Evolutionary conservation across 1,139 yeast genomes (phyloP).

Genomic region (Saccharomyces hybrid): DNA sequence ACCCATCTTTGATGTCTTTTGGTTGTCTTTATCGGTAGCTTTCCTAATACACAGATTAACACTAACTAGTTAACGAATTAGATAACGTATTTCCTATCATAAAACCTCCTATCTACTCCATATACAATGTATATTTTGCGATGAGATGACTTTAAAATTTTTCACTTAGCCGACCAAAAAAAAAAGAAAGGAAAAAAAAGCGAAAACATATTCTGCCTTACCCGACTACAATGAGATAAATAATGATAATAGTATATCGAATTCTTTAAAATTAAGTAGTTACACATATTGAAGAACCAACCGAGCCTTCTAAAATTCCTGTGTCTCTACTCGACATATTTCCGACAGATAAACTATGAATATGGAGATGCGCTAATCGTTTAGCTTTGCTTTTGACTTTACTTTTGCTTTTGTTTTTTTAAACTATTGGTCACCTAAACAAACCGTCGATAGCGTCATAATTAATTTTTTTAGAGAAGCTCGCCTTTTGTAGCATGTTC

Average conservation of each 20-base stretch:
- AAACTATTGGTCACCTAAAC: conserved; percentile 31
- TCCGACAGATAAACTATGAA: neutral
- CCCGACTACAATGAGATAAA: neutral
- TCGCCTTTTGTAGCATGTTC: conserved; percentile 58
- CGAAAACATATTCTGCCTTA: neutral
- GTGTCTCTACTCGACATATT: neutral
- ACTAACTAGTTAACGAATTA: neutral
- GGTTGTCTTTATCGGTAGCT: neutral
- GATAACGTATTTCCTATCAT: neutral
- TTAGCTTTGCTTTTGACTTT: neutral
- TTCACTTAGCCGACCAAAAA: conserved; percentile 2
- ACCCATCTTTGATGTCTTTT: conserved; percentile 46
- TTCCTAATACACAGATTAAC: neutral
- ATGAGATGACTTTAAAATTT: conserved; percentile 14
- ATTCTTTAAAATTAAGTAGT: neutral
- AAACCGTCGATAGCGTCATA: conserved; percentile 68
- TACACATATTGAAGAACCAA: neutral
- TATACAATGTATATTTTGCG: conserved; percentile 12
- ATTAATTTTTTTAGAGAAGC: conserved; percentile 80
- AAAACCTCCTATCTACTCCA: neutral
- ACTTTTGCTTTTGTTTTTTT: neutral
- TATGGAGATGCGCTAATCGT: neutral
- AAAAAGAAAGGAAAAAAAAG: neutral
- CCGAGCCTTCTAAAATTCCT: neutral
- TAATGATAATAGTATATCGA: neutral